phyloP scores from a whole-genome alignment of 371 early-diverging fungal species.

The Apophysomyces trapeziformis region DNA sequence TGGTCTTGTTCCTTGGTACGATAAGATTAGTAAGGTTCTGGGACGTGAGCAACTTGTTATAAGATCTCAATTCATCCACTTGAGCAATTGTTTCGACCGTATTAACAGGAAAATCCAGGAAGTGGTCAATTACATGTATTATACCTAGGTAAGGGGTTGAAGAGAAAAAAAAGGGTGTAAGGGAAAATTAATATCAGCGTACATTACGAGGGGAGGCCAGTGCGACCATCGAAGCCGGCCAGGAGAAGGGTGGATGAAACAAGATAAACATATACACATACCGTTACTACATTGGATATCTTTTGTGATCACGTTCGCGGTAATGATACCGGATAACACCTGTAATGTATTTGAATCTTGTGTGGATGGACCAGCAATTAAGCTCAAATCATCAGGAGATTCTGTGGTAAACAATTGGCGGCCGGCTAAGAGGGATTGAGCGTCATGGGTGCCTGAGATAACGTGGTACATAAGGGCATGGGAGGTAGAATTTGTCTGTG shows the following conservation, averaged over 20 bases:
- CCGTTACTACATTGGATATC: conserved; percentile 34
- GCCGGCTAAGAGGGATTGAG: not conserved
- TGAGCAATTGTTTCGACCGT: conserved; percentile 25
- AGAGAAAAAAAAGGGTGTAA: not conserved
- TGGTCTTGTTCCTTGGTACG: conserved; percentile 20
- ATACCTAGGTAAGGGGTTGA: conserved; percentile 18
- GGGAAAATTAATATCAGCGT: not conserved
- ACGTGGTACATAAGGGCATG: conserved; percentile 20
- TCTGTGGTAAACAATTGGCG: conserved; percentile 16
- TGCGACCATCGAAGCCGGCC: not conserved
- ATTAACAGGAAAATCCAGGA: conserved; percentile 23
- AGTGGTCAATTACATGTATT: conserved; percentile 22
- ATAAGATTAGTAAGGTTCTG: conserved; percentile 26
- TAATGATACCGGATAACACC: conserved; percentile 22
- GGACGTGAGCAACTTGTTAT: conserved; percentile 25
- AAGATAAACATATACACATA: conserved; percentile 11
- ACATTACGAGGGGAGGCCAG: not conserved
- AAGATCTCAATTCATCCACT: conserved; percentile 18
- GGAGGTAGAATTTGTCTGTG: conserved; percentile 18
- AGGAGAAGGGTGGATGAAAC: not conserved
- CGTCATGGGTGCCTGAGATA: conserved; percentile 12
- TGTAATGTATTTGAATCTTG: conserved; percentile 13
- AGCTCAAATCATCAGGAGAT: not conserved
- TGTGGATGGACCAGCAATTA: conserved; percentile 21
- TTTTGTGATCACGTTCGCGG: conserved; percentile 22